These are phyloP conservation scores for Aspergillus niger DNA, from an alignment of 2,329 filamentous ascomycete genomes.

Conservation along the genomic window DNA sequence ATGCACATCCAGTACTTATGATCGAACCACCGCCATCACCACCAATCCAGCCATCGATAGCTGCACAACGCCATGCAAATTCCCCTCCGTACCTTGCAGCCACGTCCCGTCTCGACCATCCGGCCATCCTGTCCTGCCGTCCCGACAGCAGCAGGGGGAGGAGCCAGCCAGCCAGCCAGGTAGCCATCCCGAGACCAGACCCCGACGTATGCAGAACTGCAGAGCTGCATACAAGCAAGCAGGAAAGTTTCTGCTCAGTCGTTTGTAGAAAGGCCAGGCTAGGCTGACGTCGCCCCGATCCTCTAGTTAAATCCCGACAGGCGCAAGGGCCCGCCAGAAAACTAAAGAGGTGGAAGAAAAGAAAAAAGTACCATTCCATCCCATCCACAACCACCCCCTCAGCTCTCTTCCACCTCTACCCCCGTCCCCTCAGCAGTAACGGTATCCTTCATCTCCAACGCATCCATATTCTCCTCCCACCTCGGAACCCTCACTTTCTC, in stretches of 20 bases:
- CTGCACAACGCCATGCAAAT: not conserved
- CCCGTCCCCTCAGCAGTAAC: conserved; percentile 1
- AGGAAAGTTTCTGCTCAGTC: not conserved
- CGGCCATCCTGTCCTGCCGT: not conserved
- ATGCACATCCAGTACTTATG: no score
- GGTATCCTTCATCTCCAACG: conserved; percentile 36
- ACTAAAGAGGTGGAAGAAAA: not conserved
- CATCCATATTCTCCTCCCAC: conserved; percentile 45
- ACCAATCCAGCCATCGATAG: not conserved
- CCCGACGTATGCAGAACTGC: not conserved
- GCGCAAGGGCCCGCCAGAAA: not conserved
- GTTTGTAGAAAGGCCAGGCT: not conserved
- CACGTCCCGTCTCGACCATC: not conserved
- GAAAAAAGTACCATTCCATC: not conserved
- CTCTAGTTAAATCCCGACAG: not conserved
- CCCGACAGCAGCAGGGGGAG: not conserved
- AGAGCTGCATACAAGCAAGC: no score
- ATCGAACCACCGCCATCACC: no score
- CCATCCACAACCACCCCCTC: not conserved
- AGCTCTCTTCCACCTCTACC: not conserved
- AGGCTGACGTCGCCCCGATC: not conserved
- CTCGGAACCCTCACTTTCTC: conserved; percentile 30
- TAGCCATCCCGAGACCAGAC: not conserved
- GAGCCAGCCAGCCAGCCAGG: no score
- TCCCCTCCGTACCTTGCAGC: not conserved